These are phyloP conservation scores for Umbelopsis sp. DNA, from an alignment of 192 early-diverging fungal species.

Conservation along the genomic window DNA sequence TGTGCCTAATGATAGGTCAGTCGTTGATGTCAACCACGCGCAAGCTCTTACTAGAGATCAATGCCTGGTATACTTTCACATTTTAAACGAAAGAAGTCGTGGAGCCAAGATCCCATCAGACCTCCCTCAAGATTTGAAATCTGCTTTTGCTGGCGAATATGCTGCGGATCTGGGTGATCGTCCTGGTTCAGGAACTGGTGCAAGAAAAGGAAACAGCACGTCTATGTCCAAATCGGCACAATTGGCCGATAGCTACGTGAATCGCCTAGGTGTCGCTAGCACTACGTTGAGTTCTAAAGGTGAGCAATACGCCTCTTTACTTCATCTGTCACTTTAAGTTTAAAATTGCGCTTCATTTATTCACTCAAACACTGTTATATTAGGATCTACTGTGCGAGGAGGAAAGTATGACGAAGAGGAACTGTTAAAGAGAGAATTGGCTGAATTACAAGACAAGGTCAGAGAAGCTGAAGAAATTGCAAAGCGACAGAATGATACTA, in stretches of 20 bases:
- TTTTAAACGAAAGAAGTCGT: constrained; percentile 55
- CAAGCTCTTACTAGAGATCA: constrained; percentile 59
- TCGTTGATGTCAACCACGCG: constrained; percentile 57
- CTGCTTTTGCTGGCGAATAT: constrained; percentile 55
- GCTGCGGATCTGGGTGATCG: constrained; percentile 44
- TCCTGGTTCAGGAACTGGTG: constrained; percentile 30
- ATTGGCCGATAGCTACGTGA: constrained; percentile 42
- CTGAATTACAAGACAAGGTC: constrained; percentile 48
- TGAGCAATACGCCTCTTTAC: neutral
- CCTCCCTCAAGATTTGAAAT: constrained; percentile 52
- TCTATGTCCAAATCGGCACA: constrained; percentile 33
- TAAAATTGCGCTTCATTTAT: neutral
- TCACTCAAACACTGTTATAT: neutral
- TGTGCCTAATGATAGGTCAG: constrained; percentile 29
- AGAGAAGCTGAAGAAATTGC: constrained; percentile 46
- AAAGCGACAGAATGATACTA: constrained; percentile 19
- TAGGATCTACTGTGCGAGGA: neutral
- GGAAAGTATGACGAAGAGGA: constrained; percentile 47
- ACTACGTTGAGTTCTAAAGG: constrained; percentile 37
- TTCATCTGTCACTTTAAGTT: neutral
- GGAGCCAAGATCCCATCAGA: constrained; percentile 50
- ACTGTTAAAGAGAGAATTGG: constrained; percentile 43
- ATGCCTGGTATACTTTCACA: constrained; percentile 57
- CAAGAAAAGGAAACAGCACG: constrained; percentile 27
- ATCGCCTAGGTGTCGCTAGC: constrained; percentile 34